Percentiles rank a stretch among this genome's conserved stretches.
Conservation (phyloP, 2,329 filamentous ascomycete genomes). For the Xylariaceae sp. region DNA sequence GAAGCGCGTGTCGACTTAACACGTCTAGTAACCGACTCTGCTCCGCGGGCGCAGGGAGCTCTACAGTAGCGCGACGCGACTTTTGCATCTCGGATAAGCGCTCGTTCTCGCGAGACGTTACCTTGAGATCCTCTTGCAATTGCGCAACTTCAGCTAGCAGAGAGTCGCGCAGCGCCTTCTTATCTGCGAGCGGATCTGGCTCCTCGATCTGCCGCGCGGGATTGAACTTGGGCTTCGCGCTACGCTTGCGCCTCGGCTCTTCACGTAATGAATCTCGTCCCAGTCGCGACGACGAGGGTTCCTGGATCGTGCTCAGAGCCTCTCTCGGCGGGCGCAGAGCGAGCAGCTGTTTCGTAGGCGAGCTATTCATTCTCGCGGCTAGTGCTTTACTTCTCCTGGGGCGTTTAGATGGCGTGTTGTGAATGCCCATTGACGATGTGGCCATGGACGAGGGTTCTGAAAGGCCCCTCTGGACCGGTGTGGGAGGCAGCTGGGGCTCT, state of each 20-base stretch:
- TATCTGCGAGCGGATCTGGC: constrained; percentile 42
- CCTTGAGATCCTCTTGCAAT: constrained; percentile 54
- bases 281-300: neutral
- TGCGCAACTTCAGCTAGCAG: constrained; percentile 51
- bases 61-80: constrained; percentile 20
- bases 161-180: constrained; percentile 47
- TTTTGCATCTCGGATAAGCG: constrained; percentile 43
- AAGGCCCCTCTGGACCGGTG: constrained; percentile 44
- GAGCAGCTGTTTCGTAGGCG: constrained; percentile 43
- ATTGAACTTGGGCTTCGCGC: constrained; percentile 26
- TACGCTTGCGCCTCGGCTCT: constrained; percentile 16
- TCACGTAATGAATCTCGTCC: constrained; percentile 13
- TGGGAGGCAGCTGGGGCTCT: constrained; percentile 61
- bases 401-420: constrained; percentile 51
- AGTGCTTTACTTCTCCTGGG: constrained; percentile 40
- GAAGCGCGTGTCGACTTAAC: constrained; percentile 39
- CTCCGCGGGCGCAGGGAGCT: constrained; percentile 31
- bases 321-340: constrained; percentile 31
- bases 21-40: constrained; percentile 38
- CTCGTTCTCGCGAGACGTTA: constrained; percentile 54
- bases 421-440: constrained; percentile 54
- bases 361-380: constrained; percentile 40
- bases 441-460: constrained; percentile 47
- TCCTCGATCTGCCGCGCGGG: constrained; percentile 40
- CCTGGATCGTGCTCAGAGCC: constrained; percentile 2